Evolutionary conservation across 345 rosid genomes (phyloP), one percentile per base, ranked within the genome.

Genomic region (Ricinus communis): DNA sequence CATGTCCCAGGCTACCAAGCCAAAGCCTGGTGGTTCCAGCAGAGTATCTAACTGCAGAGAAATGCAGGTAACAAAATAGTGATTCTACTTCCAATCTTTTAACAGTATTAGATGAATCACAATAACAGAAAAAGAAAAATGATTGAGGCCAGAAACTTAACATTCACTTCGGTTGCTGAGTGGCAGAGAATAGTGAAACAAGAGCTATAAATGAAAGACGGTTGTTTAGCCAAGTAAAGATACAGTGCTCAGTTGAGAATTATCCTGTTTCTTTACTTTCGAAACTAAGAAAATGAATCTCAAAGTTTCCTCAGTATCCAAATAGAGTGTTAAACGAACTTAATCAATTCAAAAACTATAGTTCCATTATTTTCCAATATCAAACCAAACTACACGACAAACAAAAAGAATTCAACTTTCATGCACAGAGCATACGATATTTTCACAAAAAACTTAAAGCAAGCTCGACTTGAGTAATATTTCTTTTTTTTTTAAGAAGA

Each of bases 321-420:
- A 33, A 33, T 6, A 33, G 6, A 33, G 38, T 2, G 6, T 33
- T 33, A 33, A 33, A 2, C 2, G 38, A 2, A 33, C 2, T 33
- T 2, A 22, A 12, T 38, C 49, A 62, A 40, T 62, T 12, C 36
- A 41, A 22, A 13, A 62, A 22, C 9, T 62, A 40, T 4, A 63
- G 47, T 31, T 51, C 41, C 28, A 54, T n/a, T 62, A 2, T 62
- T 27, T 43, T 1, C 68, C 40, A 66, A 30, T 33, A 52, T 15
- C 33, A 31, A 50, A 22, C 60, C 33, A 53, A 27, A 46, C 49
- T 22, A 41, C 55, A 47, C 30, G n/a, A 56, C 18, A 46, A 69
- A 63, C 66, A 51, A 12, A 76, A 50, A 69, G 52, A 51, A 45
- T 47, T 45, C 30, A 41, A 2, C 18, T 53, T 38, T 45, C 41